These are phyloP conservation scores for Epichloe brachyelytri DNA, from an alignment of 2,329 filamentous ascomycete genomes.

Conservation along the genomic window DNA sequence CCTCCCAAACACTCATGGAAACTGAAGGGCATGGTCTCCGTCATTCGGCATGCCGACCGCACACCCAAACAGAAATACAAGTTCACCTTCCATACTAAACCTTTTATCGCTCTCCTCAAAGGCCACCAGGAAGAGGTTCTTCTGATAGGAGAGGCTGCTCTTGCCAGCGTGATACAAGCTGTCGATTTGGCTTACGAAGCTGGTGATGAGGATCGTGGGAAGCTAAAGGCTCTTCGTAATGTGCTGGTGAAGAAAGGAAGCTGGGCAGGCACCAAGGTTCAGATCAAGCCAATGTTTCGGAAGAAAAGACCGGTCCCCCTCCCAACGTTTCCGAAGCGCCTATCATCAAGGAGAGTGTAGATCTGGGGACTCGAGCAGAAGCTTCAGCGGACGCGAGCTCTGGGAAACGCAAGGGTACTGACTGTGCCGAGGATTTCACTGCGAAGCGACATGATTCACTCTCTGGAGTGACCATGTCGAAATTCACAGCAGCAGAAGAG, in stretches of 20 bases:
- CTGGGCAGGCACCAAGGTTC: conserved; percentile 93
- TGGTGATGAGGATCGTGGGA: conserved; percentile 71
- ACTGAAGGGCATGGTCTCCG: conserved; percentile 91
- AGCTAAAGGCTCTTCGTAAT: conserved; percentile 74
- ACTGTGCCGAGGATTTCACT: conserved; percentile 10
- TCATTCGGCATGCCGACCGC: conserved; percentile 90
- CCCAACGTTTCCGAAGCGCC: conserved; percentile 23
- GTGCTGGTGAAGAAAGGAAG: conserved; percentile 84
- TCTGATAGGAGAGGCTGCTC: conserved; percentile 78
- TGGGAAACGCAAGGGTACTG: conserved; percentile 10
- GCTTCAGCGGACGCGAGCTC: conserved; percentile 4
- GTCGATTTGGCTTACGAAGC: conserved; percentile 69
- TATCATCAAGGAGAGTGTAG: conserved; percentile 16
- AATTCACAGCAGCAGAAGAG: conserved; percentile 87
- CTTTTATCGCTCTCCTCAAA: conserved; percentile 87
- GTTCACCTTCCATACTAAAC: conserved; percentile 94
- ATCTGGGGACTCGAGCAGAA: conserved; percentile 9
- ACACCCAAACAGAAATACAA: conserved; percentile 99
- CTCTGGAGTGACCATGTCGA: conserved; percentile 81
- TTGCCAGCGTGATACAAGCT: conserved; percentile 79
- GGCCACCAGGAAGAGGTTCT: conserved; percentile 95
- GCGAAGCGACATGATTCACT: conserved; percentile 69
- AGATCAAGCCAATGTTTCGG: conserved; percentile 98
- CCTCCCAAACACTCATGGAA: conserved; percentile 92
- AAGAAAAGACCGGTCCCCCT: conserved; percentile 62